phyloP scores from a whole-genome alignment of 148 eudicot species.

The Hydrangea macrophylla region DNA sequence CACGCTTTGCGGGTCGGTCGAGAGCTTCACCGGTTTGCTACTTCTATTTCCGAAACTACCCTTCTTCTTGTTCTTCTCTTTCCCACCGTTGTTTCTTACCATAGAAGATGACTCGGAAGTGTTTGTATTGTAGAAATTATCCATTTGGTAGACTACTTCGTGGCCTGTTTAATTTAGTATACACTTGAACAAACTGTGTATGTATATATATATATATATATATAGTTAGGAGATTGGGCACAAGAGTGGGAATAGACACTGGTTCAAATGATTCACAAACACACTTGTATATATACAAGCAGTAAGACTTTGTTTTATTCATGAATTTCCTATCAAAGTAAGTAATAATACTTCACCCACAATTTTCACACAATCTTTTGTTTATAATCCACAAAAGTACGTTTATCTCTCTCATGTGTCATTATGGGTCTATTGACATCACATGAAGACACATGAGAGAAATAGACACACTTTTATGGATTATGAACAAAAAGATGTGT shows the following conservation, averaged over 20 bases:
- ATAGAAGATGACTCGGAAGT: neutral
- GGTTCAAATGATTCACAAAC: neutral
- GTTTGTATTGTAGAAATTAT: neutral
- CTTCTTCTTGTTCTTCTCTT: conserved; percentile 9
- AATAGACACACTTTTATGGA: no score
- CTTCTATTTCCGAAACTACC: neutral
- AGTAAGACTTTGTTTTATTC: no score
- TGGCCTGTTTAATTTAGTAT: neutral
- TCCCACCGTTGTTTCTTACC: neutral
- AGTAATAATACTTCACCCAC: no score
- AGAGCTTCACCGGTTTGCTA: conserved; percentile 37
- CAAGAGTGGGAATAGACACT: neutral
- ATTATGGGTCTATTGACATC: no score
- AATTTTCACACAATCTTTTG: no score
- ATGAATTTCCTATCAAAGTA: no score
- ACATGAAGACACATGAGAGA: no score
- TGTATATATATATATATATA: no score
- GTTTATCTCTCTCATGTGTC: no score
- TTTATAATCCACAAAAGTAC: no score
- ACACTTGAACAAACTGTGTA: no score
- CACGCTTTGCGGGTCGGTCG: conserved; percentile 75
- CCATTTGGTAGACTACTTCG: neutral
- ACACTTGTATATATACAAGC: neutral
- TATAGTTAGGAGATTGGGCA: neutral
- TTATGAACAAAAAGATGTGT: no score